Evolutionary conservation across 1,284 basidiomycete species (phyloP).

Genomic region (Tylopilus sp.): DNA sequence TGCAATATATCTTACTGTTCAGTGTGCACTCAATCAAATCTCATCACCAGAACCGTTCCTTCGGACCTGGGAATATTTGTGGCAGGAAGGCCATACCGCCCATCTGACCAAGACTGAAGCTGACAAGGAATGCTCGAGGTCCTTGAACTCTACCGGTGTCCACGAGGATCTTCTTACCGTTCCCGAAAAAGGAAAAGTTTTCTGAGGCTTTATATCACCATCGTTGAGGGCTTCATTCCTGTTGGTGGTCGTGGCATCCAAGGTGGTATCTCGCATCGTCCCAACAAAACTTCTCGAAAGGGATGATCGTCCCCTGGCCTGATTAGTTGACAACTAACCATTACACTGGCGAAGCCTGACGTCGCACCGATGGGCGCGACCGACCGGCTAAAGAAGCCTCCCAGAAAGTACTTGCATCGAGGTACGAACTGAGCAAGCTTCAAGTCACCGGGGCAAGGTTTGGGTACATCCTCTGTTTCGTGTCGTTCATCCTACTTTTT

Average conservation of each 20-base stretch:
- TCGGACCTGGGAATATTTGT: conserved; percentile 98
- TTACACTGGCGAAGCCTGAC: too few species aligned
- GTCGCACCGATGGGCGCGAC: too few species aligned
- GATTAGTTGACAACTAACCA: too few species aligned
- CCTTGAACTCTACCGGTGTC: conserved; percentile 96
- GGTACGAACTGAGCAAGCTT: too few species aligned
- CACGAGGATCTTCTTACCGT: conserved; percentile 98
- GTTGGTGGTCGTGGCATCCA: conserved; percentile 98
- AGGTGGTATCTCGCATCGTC: conserved; percentile 96
- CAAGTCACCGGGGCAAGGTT: too few species aligned
- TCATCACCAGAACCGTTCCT: conserved; percentile 90
- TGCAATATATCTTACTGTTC: neutral
- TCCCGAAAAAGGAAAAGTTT: conserved; percentile 98
- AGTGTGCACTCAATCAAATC: conserved; percentile 7
- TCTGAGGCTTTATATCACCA: conserved; percentile 99
- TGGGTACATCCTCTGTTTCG: too few species aligned
- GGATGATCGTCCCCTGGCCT: too few species aligned
- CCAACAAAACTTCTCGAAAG: conserved; percentile 98
- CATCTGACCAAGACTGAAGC: conserved; percentile 92
- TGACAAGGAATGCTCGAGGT: conserved; percentile 94
- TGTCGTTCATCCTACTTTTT: too few species aligned
- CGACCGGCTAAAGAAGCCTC: too few species aligned
- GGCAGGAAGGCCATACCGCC: conserved; percentile 99
- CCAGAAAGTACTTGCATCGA: too few species aligned
- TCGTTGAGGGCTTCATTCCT: conserved; percentile 98